Conservation (phyloP, 495 filamentous ascomycete genomes). For the Cercophora newfieldiana region DNA sequence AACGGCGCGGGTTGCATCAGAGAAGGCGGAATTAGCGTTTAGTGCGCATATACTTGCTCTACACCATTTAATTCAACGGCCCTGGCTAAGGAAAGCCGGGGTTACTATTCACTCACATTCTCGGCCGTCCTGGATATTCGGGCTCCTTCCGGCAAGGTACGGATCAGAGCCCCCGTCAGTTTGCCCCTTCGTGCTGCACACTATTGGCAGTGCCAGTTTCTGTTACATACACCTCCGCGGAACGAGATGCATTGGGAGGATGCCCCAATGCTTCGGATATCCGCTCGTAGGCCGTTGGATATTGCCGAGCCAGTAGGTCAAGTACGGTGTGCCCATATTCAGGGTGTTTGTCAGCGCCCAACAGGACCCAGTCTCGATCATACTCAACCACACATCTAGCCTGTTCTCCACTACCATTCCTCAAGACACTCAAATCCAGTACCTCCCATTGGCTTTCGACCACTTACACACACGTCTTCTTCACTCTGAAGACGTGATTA, state of each 20-base stretch:
- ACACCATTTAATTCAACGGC: slow-evolving; percentile 29
- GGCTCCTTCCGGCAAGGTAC: too few species aligned
- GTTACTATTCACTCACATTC: slow-evolving; percentile 16
- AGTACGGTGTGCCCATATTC: background rate
- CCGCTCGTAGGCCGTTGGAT: background rate
- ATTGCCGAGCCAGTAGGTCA: background rate
- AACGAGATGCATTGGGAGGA: background rate
- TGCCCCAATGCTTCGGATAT: background rate
- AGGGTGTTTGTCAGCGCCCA: slow-evolving; percentile 3
- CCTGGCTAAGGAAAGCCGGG: slow-evolving; percentile 5
- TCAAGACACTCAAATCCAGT: background rate
- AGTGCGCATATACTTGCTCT: slow-evolving; percentile 29
- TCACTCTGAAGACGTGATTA: background rate
- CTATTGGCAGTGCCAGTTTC: too few species aligned
- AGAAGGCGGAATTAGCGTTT: slow-evolving; percentile 19
- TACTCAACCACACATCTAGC: background rate
- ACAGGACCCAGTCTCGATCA: background rate
- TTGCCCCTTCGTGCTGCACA: too few species aligned
- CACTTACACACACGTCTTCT: background rate
- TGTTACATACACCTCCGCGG: background rate
- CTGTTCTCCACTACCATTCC: background rate
- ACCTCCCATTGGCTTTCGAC: background rate
- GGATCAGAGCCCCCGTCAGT: too few species aligned
- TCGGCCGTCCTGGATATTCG: too few species aligned
- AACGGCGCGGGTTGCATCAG: slow-evolving; percentile 29